A percentile compares a stretch with the other conserved stretches of the same genome.
Evolutionary conservation across 306 rosid species (phyloP).

Genomic region (Cucurbita moschata): DNA sequence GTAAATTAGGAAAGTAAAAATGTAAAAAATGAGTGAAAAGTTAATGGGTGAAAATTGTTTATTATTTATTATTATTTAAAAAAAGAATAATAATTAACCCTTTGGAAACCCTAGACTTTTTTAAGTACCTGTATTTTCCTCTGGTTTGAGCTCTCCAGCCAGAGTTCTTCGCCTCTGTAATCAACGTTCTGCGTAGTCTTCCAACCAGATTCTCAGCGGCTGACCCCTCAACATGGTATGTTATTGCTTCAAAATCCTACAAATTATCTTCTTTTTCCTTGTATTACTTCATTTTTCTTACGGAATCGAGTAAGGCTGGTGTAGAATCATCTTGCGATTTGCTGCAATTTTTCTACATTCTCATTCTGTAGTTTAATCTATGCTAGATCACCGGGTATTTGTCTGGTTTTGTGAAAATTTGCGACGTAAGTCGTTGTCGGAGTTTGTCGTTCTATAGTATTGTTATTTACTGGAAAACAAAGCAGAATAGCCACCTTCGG

Average conservation of each 20-base stretch:
- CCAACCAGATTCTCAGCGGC: background rate
- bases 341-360: background rate
- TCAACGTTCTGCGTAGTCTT: background rate
- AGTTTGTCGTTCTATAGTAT: background rate
- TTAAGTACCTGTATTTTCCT: too few relatives aligned
- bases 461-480: background rate
- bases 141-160: background rate
- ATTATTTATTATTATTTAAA: too few relatives aligned
- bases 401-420: background rate
- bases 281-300: background rate
- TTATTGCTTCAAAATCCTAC: background rate
- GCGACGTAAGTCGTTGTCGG: background rate
- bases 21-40: too few relatives aligned
- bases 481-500: background rate
- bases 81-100: background rate
- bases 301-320: background rate
- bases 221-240: background rate
- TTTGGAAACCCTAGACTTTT: background rate
- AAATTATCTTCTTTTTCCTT: background rate
- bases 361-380: too few relatives aligned
- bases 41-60: too few relatives aligned
- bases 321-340: background rate
- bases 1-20: too few relatives aligned
- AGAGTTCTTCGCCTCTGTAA: too few relatives aligned
- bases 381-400: background rate